Conservation (phyloP, 192 early-diverging fungal species). For the Spizellomyces sp. region DNA sequence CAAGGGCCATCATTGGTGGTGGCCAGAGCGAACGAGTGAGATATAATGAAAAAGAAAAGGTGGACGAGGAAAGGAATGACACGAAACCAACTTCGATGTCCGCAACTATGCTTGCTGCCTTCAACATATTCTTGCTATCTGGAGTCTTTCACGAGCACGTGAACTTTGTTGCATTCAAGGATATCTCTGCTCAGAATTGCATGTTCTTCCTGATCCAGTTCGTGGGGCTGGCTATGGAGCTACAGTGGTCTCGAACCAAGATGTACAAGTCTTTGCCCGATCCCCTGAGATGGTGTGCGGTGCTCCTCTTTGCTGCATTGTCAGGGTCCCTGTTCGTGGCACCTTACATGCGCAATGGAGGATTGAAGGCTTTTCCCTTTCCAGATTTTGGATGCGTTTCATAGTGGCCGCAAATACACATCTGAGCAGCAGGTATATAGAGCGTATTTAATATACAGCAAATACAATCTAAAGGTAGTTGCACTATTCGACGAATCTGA, state of each 20-base stretch:
- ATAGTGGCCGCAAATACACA: not conserved
- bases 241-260: not conserved
- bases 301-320: slow-evolving; percentile 6
- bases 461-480: not conserved
- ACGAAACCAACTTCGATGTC: not conserved
- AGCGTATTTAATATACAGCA: not conserved
- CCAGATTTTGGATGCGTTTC: not conserved
- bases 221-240: slow-evolving; percentile 4
- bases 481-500: not conserved
- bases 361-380: not conserved
- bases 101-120: not conserved
- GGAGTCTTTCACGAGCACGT: slow-evolving; percentile 24
- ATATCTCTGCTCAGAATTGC: not conserved
- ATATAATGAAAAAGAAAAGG: not conserved
- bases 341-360: slow-evolving; percentile 13
- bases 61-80: not conserved
- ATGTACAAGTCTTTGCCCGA: slow-evolving; percentile 1
- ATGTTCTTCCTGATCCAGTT: slow-evolving; percentile 23
- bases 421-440: not conserved
- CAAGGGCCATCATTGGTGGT: not conserved
- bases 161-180: slow-evolving; percentile 3
- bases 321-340: slow-evolving; percentile 13
- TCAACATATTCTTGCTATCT: slow-evolving; percentile 15
- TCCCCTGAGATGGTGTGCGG: not conserved
- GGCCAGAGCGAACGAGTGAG: not conserved